A percentile compares a stretch with the other conserved stretches of the same genome.
phyloP scores from a whole-genome alignment of 805 yeast genomes.

The Soucietia sequanensis region DNA sequence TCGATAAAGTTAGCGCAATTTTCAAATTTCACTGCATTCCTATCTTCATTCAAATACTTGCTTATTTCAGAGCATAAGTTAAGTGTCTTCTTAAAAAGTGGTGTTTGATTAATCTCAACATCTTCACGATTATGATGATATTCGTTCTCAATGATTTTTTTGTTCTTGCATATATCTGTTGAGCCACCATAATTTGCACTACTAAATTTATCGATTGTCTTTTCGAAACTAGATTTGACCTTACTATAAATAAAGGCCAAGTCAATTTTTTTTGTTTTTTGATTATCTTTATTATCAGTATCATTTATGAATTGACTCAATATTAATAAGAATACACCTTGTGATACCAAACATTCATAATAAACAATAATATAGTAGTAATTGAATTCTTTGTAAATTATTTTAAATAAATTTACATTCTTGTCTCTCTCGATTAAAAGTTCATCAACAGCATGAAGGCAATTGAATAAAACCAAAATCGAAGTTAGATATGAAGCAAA shows the following conservation, averaged over 20 bases:
- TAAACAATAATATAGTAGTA: conserved; percentile 12
- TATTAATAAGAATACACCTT: conserved; percentile 18
- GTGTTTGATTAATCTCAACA: too few species aligned
- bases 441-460: conserved; percentile 18
- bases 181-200: neutral
- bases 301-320: conserved; percentile 11
- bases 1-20: too few species aligned
- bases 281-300: conserved; percentile 1
- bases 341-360: conserved; percentile 16
- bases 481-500: conserved; percentile 25
- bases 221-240: conserved; percentile 11
- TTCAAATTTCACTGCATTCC: too few species aligned
- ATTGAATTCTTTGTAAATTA: conserved; percentile 9
- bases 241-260: conserved; percentile 9
- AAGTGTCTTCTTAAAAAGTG: too few species aligned
- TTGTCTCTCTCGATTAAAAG: conserved; percentile 2
- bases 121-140: too few species aligned
- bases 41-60: too few species aligned
- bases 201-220: conserved; percentile 12
- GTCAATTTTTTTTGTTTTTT: too few species aligned
- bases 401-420: conserved; percentile 8
- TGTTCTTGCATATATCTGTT: too few species aligned
- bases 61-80: too few species aligned
- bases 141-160: too few species aligned
- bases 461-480: conserved; percentile 23